phyloP scores from a whole-genome alignment of 805 yeast species.

The Blastobotrys robertii region DNA sequence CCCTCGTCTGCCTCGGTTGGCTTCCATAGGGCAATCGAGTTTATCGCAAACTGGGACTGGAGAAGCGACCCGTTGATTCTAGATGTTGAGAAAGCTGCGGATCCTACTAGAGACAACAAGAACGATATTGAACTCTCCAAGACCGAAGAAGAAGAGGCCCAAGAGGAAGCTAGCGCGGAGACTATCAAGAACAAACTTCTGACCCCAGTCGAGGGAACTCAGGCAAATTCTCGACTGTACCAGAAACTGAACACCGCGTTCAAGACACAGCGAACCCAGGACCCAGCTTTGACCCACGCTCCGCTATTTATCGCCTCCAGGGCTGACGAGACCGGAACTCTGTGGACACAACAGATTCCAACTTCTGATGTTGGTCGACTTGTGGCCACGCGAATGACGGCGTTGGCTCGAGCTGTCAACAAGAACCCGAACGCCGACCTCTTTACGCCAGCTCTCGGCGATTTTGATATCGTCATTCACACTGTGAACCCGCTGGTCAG shows the following conservation, averaged over 20 bases:
- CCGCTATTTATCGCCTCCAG: constrained; percentile 79
- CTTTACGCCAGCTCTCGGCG: constrained; percentile 74
- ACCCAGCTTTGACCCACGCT: constrained; percentile 70
- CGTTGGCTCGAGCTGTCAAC: constrained; percentile 68
- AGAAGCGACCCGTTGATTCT: constrained; percentile 73
- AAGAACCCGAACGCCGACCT: constrained; percentile 36
- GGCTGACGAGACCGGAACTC: constrained; percentile 75
- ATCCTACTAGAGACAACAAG: constrained; percentile 13
- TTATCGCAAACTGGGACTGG: constrained; percentile 89
- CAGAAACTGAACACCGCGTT: constrained; percentile 58
- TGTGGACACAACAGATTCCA: constrained; percentile 62
- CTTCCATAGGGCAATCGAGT: constrained; percentile 61
- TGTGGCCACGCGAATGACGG: constrained; percentile 79
- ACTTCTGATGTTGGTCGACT: constrained; percentile 43
- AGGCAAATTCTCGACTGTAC: constrained; percentile 47
- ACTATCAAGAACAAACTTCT: constrained; percentile 5
- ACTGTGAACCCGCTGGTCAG: constrained; percentile 32
- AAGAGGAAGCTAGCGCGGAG: neutral
- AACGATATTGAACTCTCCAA: constrained; percentile 3
- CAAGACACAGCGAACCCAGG: constrained; percentile 56
- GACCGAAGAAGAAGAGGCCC: neutral
- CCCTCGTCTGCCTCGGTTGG: constrained; percentile 79
- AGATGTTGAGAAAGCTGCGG: constrained; percentile 44
- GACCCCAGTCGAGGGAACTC: constrained; percentile 26
- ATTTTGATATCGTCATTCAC: constrained; percentile 71